Base-by-base conservation (phyloP, 352 stramenopile genomes). In the Phytophthora pini region DNA sequence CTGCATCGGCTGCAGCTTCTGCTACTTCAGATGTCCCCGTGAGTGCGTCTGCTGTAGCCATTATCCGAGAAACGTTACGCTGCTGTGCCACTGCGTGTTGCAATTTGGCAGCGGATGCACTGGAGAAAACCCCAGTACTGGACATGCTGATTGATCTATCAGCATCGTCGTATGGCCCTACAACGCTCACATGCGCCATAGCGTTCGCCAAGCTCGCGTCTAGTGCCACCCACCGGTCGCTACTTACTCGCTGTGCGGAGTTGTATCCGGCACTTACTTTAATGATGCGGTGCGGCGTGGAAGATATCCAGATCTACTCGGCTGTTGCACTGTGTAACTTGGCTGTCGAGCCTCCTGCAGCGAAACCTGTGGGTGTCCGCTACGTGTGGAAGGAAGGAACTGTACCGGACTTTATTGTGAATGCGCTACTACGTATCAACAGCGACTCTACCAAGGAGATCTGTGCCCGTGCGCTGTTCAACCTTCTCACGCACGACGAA, bases 241-340 rank as follows among this genome's bases (percentile, higher is more conserved):
- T 76, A n/a, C 79, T 95, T 26, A 83, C 87, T 6, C 90, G 89
- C 43, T 90, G 76, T 39, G 51, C 75, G 8, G 85, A 95, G 41
- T 32, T 95, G 49, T 93, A 92, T 56, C 87, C 84, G 0, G 84
- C 87, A 9, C 69, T 95, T 15, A 93, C 82, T 10, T 68, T 92
- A 27, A 95, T 97, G 88, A 97, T 97, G 89, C 87, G 89, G 9
- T 94, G 85, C 45, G 88, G 87, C 7, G 84, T 93, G 36, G 87
- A 94, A 36, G 82, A 95, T 41, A 94, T 95, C 26, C 89, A 97
- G 63, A 93, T 95, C 60, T 93, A 95, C 76, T 94, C 83, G n/a
- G 89, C 88, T 17, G 86, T 92, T 15, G 84, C 87, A 20, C 69
- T 97, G 22, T 97, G 89, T 68, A 96, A 95, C 55, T 64, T 97